Percentiles rank a stretch among this genome's conserved stretches.
Evolutionary conservation across 257 asterid species (phyloP).

Genomic region (Jacaranda copaia): DNA sequence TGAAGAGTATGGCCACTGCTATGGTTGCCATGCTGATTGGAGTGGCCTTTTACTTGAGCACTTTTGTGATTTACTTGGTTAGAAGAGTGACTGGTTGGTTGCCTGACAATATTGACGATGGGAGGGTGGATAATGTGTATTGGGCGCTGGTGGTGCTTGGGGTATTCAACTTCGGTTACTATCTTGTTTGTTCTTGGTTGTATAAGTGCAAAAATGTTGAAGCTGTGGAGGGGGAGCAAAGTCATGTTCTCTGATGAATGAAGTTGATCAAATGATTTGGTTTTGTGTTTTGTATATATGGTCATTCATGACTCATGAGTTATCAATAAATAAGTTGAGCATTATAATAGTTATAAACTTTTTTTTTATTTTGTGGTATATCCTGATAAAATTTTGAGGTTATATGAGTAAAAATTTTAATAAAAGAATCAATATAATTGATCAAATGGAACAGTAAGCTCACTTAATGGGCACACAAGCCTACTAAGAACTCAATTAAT

Average conservation of each 20-base stretch:
- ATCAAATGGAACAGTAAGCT: too few relatives aligned
- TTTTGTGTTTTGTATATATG: background rate
- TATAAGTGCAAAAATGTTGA: conserved; percentile 33
- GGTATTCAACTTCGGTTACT: conserved; percentile 37
- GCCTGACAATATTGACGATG: conserved; percentile 45
- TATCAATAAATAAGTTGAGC: background rate
- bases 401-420: too few relatives aligned
- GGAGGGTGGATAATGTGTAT: conserved; percentile 46
- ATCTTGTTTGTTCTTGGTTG: conserved; percentile 40
- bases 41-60: conserved; percentile 37
- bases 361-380: too few relatives aligned
- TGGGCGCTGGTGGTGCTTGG: conserved; percentile 47
- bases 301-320: background rate
- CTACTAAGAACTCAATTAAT: too few relatives aligned
- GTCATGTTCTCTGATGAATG: background rate
- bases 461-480: too few relatives aligned
- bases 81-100: conserved; percentile 42
- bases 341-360: background rate
- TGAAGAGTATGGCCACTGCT: conserved; percentile 49
- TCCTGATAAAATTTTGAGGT: too few relatives aligned
- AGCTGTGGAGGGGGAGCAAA: background rate
- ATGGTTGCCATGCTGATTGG: conserved; percentile 44
- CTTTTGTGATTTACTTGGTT: conserved; percentile 35
- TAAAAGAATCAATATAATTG: too few relatives aligned
- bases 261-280: background rate